Evolutionary conservation across 768 basidiomycete genomes (phyloP), one percentile per base, ranked within the genome.

Genomic region (Sistotremastrum suecicum): DNA sequence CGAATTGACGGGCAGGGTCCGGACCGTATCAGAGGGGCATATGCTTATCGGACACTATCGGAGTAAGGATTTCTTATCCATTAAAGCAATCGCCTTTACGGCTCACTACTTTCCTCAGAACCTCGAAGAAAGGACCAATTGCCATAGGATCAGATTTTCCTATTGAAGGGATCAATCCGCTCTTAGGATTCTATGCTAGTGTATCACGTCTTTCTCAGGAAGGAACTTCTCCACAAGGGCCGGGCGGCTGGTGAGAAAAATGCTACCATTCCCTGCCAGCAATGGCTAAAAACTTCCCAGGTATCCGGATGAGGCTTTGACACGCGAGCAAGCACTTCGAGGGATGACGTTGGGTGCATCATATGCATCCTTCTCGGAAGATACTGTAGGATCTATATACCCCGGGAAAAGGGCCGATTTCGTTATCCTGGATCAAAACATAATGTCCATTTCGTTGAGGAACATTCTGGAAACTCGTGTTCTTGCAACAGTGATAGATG

Each of bases 81-180:
- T 33, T 34, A 32, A 33, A 5, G 12, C n/a, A 20, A 38, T 11
- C 12, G 4, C 31, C 43, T 39, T 41, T 35, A 33, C 39, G 4
- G 8, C 35, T 29, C 33, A 35, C 20, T 43, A 29, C 43, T 5
- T 39, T 34, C 28, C 12, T 31, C 46, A 80, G 76, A 66, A 59
- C 60, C 3, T 80, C 82, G 7, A 65, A 59, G 4, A 61, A 64
- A n/a, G 61, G 70, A 0, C 59, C 78, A 9, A 70, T 92, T 2
- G 80, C 89, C 0, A 69, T 97, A 1, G 92, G 94, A 2, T 88
- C 89, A 3, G 92, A 97, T 60, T 95, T 97, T 61, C 94, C 94
- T 0, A 80, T 97, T 3, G 92, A 97, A 60, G 74, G 76, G 7
- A 80, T 94, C 44, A 87, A 94, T 56, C 92, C 94, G 0, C 64